Evolutionary conservation across 768 basidiomycete genomes (phyloP).

Genomic region (Pisolithus sp.): DNA sequence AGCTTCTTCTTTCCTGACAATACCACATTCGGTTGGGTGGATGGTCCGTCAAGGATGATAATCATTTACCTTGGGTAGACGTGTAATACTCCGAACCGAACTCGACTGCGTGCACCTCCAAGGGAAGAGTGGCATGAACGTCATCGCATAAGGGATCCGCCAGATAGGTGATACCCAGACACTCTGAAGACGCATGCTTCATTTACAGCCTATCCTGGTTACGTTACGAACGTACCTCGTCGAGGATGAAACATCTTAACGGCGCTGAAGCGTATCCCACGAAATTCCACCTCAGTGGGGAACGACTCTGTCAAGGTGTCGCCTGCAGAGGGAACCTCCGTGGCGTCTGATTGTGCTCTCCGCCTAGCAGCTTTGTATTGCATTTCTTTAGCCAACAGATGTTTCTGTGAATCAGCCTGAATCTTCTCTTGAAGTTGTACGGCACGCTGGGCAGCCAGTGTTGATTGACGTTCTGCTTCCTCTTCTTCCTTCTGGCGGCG

Average conservation of each 20-base stretch:
- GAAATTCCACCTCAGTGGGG: conserved; percentile 46
- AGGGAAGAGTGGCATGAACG: conserved; percentile 45
- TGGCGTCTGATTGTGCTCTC: conserved; percentile 65
- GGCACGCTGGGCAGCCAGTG: conserved; percentile 47
- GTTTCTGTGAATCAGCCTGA: conserved; percentile 55
- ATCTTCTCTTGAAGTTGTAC: conserved; percentile 61
- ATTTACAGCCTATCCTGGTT: not conserved
- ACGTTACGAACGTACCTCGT: conserved; percentile 41
- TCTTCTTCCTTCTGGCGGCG: conserved; percentile 50
- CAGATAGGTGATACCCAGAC: conserved; percentile 59
- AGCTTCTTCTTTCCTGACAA: conserved; percentile 59
- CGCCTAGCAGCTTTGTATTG: conserved; percentile 47
- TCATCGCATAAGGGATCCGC: conserved; percentile 75
- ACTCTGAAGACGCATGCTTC: conserved; percentile 34
- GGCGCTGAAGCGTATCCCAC: conserved; percentile 51
- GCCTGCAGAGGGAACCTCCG: conserved; percentile 47
- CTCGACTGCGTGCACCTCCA: conserved; percentile 62
- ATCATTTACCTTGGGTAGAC: conserved; percentile 47
- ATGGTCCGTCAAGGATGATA: not conserved
- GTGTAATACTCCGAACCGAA: conserved; percentile 71
- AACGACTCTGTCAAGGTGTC: conserved; percentile 61
- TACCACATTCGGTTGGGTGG: not conserved
- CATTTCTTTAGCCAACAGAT: conserved; percentile 40
- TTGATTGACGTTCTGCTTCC: conserved; percentile 44
- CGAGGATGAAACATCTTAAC: conserved; percentile 71